Evolutionary conservation across 2,329 filamentous ascomycete species (phyloP), one percentile per base, ranked within the genome.

Genomic region (Penicillium sp.): DNA sequence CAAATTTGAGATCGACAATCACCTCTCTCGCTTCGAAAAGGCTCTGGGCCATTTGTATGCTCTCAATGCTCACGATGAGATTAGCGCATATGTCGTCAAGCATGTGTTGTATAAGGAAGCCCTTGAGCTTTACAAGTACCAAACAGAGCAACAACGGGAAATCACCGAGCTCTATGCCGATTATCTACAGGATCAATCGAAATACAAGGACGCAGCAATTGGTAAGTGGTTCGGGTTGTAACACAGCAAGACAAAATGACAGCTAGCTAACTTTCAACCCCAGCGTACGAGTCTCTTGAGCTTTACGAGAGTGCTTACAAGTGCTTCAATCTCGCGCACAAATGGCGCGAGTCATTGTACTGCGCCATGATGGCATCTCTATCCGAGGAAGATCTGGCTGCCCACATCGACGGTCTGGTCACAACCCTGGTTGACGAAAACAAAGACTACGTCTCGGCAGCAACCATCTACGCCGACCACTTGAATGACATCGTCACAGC

Each of bases 281-380:
- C 52, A 64, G 89, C 92, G 4, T 96, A 95, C 74, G 94, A 97
- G 72, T 96, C 88, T 21, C 86, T 99, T 10, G 78, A 80, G 13
- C 85, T 92, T 70, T 91, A 90, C 68, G 71, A 78, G 21, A 83
- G 88, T 39, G 93, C 94, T 10, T 92, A 89, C 59, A 84, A 87
- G 67, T 90, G 90, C 70, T 99, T 97, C 76, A 87, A 90, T 59
- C 85, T 89, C 1, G 91, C 91, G 1, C 90, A 91, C 39, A 83
- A 90, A 75, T 99, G 94, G 94, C 91, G 90, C 51, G 93, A 99
- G 74, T 91, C 91, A 25, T 85, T 99, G 48, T 91, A 89, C 65
- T 86, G 86, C 46, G 92, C 92, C 5, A 84, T 86, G 54, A 84
- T 90, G 55, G 85, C 88, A 0, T 82, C 87, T 0, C 73, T 92